Conservation (phyloP, 371 early-diverging fungal species). For the Mycotypha africana region DNA sequence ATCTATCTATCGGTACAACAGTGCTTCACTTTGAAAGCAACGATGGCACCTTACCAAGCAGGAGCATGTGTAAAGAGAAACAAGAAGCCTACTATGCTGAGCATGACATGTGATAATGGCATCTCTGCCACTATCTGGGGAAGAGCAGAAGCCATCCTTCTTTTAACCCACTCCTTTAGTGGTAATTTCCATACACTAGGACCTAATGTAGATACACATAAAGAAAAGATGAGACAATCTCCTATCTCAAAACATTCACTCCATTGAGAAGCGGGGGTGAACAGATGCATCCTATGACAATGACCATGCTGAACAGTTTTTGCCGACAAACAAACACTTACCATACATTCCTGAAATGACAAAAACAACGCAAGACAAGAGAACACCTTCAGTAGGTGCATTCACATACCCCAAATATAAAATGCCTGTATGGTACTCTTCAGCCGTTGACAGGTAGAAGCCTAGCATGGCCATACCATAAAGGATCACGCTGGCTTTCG, state of each 20-base stretch:
- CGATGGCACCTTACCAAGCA: conserved; percentile 52
- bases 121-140: conserved; percentile 27
- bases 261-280: too few relatives aligned
- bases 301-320: too few relatives aligned
- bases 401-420: conserved; percentile 91
- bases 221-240: background rate
- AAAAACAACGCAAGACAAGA: conserved; percentile 65
- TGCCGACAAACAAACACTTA: conserved; percentile 15
- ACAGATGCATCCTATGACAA: too few relatives aligned
- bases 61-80: conserved; percentile 68
- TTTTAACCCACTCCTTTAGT: conserved; percentile 5
- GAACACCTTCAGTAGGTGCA: conserved; percentile 95
- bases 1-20: too few relatives aligned
- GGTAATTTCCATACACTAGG: conserved; percentile 29
- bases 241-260: background rate
- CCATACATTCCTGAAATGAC: conserved; percentile 65
- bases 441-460: conserved; percentile 93
- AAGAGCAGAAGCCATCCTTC: conserved; percentile 17
- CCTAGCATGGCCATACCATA: conserved; percentile 65
- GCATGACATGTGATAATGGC: conserved; percentile 46
- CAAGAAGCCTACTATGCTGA: conserved; percentile 53
- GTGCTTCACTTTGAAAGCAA: too few relatives aligned
- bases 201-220: conserved; percentile 9
- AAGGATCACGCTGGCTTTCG: conserved; percentile 60
- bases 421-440: conserved; percentile 93